Conservation (phyloP, 1,284 basidiomycete species). For the Irpex sp. region DNA sequence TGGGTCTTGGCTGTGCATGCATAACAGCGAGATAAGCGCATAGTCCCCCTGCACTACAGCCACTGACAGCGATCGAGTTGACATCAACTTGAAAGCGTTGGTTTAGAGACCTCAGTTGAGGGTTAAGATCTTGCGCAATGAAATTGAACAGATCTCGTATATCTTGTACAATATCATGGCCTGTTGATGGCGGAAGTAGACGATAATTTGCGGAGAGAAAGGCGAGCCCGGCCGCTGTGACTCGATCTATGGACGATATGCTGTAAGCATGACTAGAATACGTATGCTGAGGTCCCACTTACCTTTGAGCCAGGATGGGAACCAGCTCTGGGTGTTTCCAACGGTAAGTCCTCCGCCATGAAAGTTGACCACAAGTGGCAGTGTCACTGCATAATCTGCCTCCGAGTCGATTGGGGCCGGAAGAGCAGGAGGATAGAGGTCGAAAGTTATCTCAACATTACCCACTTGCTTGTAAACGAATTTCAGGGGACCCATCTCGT, state of each 20-base stretch:
- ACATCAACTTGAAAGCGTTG: constrained; percentile 30
- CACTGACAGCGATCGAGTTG: constrained; percentile 45
- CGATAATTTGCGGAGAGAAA: constrained; percentile 61
- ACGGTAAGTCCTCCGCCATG: constrained; percentile 60
- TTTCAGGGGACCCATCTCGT: constrained; percentile 1
- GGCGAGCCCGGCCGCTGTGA: constrained; percentile 37
- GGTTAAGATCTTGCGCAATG: constrained; percentile 28
- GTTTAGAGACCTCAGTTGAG: constrained; percentile 6
- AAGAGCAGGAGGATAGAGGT: constrained; percentile 17
- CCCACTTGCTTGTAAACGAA: constrained; percentile 16
- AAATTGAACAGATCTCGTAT: constrained; percentile 49
- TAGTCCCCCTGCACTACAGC: constrained; percentile 57
- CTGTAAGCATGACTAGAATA: no score
- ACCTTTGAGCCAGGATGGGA: constrained; percentile 58
- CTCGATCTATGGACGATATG: constrained; percentile 39
- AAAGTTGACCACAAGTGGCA: constrained; percentile 53
- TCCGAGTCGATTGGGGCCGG: background rate
- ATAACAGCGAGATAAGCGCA: constrained; percentile 57
- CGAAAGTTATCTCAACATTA: constrained; percentile 13
- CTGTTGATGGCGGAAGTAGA: constrained; percentile 51
- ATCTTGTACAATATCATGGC: constrained; percentile 51
- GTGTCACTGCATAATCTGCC: background rate
- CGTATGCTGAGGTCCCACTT: background rate
- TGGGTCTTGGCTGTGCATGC: constrained; percentile 46
- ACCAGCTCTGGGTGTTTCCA: constrained; percentile 53